Percentiles rank a stretch among this genome's conserved stretches.
phyloP scores from a whole-genome alignment of 176 grass and related monocot species.

The Leersia perrieri region DNA sequence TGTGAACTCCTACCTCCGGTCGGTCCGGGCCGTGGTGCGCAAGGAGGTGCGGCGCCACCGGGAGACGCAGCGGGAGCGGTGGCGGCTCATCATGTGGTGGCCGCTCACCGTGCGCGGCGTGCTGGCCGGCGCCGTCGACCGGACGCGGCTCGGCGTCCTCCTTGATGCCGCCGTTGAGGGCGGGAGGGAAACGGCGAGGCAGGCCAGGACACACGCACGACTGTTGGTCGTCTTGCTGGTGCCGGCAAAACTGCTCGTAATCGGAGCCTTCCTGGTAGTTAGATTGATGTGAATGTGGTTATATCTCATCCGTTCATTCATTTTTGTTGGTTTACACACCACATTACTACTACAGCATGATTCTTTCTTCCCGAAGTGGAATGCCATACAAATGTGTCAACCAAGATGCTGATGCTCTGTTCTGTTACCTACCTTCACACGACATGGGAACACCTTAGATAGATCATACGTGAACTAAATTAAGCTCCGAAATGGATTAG shows the following conservation, averaged over 20 bases:
- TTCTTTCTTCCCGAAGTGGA: conserved; percentile 37
- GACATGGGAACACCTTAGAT: neutral
- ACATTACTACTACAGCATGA: neutral
- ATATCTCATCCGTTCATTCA: neutral
- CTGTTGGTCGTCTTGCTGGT: conserved; percentile 52
- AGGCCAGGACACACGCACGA: conserved; percentile 26
- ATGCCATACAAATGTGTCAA: neutral
- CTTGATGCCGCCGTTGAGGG: conserved; percentile 33
- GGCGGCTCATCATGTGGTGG: conserved; percentile 55
- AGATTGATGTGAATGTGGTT: conserved; percentile 16
- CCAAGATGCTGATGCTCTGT: neutral
- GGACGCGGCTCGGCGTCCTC: conserved; percentile 5
- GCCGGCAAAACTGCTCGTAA: conserved; percentile 53
- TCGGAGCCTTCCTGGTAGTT: conserved; percentile 51
- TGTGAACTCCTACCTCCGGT: conserved; percentile 74
- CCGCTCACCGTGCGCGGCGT: conserved; percentile 36
- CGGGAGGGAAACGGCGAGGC: conserved; percentile 40
- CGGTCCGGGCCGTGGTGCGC: conserved; percentile 59
- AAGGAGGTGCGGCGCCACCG: conserved; percentile 50
- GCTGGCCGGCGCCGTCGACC: neutral
- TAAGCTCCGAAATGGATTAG: neutral
- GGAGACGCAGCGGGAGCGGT: conserved; percentile 40
- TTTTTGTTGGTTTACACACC: conserved; percentile 24
- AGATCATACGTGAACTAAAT: neutral
- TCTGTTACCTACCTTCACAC: neutral